Percentiles rank a stretch among this genome's conserved stretches.
Evolutionary conservation across 208 protist genomes (phyloP).

Genomic region (Angomonas ambiguus): DNA sequence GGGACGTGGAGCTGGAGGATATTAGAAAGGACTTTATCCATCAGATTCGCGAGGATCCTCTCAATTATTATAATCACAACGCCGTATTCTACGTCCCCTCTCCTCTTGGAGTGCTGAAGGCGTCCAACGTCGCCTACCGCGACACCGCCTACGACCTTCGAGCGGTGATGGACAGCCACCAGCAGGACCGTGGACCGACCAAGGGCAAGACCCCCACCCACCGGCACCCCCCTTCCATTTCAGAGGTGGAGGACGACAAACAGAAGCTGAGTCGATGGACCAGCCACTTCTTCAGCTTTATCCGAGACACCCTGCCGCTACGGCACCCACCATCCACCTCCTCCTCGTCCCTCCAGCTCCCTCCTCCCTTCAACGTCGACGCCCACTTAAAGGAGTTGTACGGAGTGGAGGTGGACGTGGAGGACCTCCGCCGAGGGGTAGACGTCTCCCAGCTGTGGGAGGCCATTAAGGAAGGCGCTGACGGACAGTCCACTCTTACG

Average conservation of each 20-base stretch:
- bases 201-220: neutral
- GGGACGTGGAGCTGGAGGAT: neutral
- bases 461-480: neutral
- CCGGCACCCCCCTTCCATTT: neutral
- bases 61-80: neutral
- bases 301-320: neutral
- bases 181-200: neutral
- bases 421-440: constrained; percentile 9
- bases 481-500: neutral
- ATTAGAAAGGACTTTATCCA: neutral
- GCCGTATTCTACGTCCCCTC: neutral
- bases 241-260: neutral
- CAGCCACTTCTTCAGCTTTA: neutral
- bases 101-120: neutral
- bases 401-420: constrained; percentile 9
- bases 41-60: neutral
- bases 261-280: neutral
- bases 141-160: neutral
- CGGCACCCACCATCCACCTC: neutral
- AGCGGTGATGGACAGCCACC: neutral
- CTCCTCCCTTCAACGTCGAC: neutral
- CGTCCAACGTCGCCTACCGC: neutral
- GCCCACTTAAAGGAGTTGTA: neutral
- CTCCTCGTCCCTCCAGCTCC: neutral
- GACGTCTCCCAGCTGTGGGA: neutral